phyloP scores from a whole-genome alignment of 108 stramenopile species.

The Aurantiochytrium sp. region DNA sequence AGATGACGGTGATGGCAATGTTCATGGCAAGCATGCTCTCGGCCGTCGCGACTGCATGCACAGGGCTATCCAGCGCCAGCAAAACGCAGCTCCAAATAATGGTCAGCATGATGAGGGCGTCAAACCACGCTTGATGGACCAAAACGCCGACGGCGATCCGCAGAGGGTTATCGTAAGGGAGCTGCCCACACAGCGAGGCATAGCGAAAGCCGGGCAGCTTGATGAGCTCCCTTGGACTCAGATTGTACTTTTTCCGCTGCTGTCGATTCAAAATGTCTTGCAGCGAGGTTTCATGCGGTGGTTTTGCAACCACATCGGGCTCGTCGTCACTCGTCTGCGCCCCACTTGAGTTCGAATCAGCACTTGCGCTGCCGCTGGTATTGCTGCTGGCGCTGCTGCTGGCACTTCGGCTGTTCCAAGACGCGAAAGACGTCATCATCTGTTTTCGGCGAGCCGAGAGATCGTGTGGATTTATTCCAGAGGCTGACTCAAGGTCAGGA shows the following conservation, averaged over 20 bases:
- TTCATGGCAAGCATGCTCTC: neutral
- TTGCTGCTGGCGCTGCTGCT: neutral
- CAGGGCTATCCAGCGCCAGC: slow-evolving; percentile 34
- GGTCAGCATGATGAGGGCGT: slow-evolving; percentile 25
- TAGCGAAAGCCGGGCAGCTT: neutral
- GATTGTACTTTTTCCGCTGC: neutral
- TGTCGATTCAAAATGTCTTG: neutral
- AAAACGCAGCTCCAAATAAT: slow-evolving; percentile 35
- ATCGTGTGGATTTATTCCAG: neutral
- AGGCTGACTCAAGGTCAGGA: too few species aligned
- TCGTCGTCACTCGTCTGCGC: neutral
- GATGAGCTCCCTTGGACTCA: neutral
- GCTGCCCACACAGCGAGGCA: neutral
- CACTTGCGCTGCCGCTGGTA: neutral
- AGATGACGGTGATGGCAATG: slow-evolving; percentile 34
- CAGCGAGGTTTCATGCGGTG: neutral
- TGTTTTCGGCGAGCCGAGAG: neutral
- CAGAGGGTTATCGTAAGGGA: neutral
- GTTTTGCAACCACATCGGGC: neutral
- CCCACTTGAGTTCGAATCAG: too few species aligned
- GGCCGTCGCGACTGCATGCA: neutral
- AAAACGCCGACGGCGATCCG: neutral
- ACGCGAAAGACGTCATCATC: neutral
- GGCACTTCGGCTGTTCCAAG: neutral
- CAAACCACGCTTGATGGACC: slow-evolving; percentile 23